A percentile compares a stretch with the other conserved stretches of the same genome.
phyloP scores from a whole-genome alignment of 345 rosid species.

The Clausena lansium region DNA sequence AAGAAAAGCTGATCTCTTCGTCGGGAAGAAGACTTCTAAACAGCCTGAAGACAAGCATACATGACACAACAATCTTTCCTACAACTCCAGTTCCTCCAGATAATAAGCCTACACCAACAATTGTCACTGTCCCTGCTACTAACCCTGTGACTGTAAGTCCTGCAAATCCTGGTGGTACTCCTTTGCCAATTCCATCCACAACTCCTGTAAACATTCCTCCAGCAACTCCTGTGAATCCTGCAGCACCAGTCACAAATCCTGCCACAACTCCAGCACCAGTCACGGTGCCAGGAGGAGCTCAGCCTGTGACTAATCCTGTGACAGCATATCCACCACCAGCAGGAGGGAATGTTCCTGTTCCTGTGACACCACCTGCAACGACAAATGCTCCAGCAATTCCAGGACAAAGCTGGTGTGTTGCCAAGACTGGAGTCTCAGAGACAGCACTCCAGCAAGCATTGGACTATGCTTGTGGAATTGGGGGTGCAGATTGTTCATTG shows the following conservation, averaged over 20 bases:
- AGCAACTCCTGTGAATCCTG: conserved; percentile 41
- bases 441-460: conserved; percentile 63
- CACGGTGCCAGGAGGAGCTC: conserved; percentile 50
- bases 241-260: conserved; percentile 53
- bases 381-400: conserved; percentile 60
- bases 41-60: conserved; percentile 24
- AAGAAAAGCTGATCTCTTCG: conserved; percentile 24
- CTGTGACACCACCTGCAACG: conserved; percentile 46
- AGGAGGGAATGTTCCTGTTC: conserved; percentile 44
- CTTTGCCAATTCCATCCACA: conserved; percentile 39
- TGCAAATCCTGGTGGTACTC: conserved; percentile 29
- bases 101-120: conserved; percentile 44
- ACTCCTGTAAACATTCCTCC: conserved; percentile 52
- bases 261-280: conserved; percentile 54
- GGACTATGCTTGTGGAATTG: conserved; percentile 92
- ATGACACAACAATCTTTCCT: conserved; percentile 37
- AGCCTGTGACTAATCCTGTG: conserved; percentile 66
- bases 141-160: conserved; percentile 41
- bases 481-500: conserved; percentile 84
- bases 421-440: conserved; percentile 59
- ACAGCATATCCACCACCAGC: conserved; percentile 61
- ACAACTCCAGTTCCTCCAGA: conserved; percentile 37
- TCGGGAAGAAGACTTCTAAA: conserved; percentile 34
- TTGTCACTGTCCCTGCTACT: conserved; percentile 55
- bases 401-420: conserved; percentile 93